Evolutionary conservation across 306 rosid genomes (phyloP).

Genomic region (Lathyrus oleraceus): DNA sequence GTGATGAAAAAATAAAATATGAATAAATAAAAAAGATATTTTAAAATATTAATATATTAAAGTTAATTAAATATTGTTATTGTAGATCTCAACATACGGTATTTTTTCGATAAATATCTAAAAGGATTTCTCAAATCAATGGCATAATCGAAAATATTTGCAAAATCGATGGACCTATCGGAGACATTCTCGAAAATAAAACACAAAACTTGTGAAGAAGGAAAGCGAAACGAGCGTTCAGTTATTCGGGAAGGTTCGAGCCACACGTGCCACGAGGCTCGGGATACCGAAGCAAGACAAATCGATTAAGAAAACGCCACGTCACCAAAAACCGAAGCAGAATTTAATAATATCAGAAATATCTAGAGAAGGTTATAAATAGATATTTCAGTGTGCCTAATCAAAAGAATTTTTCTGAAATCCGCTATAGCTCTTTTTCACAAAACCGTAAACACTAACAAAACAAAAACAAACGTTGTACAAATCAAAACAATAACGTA

Average conservation of each 20-base stretch:
- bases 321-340: constrained; percentile 14
- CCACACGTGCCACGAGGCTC: constrained; percentile 43
- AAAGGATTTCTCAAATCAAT: not conserved
- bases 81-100: too few species aligned
- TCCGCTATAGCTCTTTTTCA: not conserved
- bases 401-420: constrained; percentile 25
- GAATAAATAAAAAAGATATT: too few species aligned
- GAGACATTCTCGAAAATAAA: not conserved
- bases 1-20: too few species aligned
- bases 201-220: not conserved
- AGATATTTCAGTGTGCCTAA: not conserved
- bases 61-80: too few species aligned
- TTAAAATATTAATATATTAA: too few species aligned
- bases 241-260: constrained; percentile 62
- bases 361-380: constrained; percentile 84
- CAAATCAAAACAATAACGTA: too few species aligned
- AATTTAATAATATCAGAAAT: constrained; percentile 47
- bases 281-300: constrained; percentile 36
- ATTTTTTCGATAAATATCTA: too few species aligned
- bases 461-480: too few species aligned
- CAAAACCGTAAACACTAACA: too few species aligned
- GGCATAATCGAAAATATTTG: constrained; percentile 34
- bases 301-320: constrained; percentile 53
- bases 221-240: constrained; percentile 15
- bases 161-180: not conserved